These are phyloP conservation scores for Paraconiothyrium sp. DNA, from an alignment of 2,329 filamentous ascomycete species.

Conservation along the genomic window DNA sequence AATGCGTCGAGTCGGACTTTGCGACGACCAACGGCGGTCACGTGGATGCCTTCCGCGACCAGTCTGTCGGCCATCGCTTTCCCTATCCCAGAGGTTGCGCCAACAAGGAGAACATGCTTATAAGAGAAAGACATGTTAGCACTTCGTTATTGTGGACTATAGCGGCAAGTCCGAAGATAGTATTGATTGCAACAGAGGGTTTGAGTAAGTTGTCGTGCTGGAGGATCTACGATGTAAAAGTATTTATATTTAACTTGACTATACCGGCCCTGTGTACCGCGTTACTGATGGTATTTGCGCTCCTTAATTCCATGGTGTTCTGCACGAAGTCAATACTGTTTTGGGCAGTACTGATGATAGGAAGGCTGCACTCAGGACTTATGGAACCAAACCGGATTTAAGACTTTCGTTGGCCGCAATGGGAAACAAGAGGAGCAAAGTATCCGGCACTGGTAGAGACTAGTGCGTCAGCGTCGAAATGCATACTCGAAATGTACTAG, in stretches of 20 bases:
- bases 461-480: constrained; percentile 7
- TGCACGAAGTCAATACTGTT: neutral
- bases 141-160: neutral
- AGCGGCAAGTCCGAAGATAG: neutral
- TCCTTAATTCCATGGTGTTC: neutral
- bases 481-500: constrained; percentile 12
- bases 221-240: neutral
- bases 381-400: constrained; percentile 2
- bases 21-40: constrained; percentile 66
- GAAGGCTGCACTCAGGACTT: neutral
- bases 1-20: constrained; percentile 61
- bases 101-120: constrained; percentile 65
- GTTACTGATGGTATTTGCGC: neutral
- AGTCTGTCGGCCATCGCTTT: constrained; percentile 59
- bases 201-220: neutral
- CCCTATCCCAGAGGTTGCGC: constrained; percentile 66
- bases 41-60: constrained; percentile 59
- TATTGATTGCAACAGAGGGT: neutral
- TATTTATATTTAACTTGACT: constrained; percentile 1
- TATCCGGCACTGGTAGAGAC: neutral
- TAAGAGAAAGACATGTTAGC: constrained; percentile 62
- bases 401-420: neutral
- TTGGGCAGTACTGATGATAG: neutral
- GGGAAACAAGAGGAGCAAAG: neutral
- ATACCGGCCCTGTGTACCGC: neutral